Base-by-base conservation (phyloP, 345 rosid genomes). In the Boechera stricta region DNA sequence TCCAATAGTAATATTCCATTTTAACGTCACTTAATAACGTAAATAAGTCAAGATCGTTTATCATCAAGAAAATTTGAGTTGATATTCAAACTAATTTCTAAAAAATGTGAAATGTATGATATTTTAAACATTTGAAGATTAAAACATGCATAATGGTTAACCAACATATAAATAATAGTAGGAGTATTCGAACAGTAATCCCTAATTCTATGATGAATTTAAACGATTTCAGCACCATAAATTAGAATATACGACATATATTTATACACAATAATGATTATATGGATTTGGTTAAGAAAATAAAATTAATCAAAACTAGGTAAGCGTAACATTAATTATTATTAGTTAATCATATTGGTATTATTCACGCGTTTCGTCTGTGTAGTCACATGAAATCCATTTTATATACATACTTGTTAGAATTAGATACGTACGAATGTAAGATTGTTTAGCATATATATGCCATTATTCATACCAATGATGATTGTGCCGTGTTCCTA, bases 401-500 rank as follows among this genome's bases (percentile, higher is more conserved):
- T 16, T 39, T 28, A 35, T 56, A 32, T 65, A 6, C 11, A 47
- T 57, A 33, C 35, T 66, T 36, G 51, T 44, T 36, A 56, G 45
- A 53, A 29, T 36, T 38, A 36, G 39, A 61, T 53, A 68, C 38
- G 38, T 38, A 53, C 36, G 41, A 55, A 28, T 32, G 28, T 32
- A 32, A 6, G n/a, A 9, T 36, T 15, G 54, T 54, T 9, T 31
- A 65, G 47, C 26, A n/a, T 69, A 31, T 18, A 33, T 32, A 12
- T 52, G 31, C 54, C 29, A 69, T 62, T 12, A 76, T 44, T 39
- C 59, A 53, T 54, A 28, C 48, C 59, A 56, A 29, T 33, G 39
- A 54, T 55, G 36, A 69, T 51, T 53, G 51, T 62, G 49, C 63
- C 58, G 42, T 53, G 41, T 36, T 52, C 65, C 56, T 76, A 56